A percentile compares a stretch with the other conserved stretches of the same genome.
Evolutionary conservation across 1,284 basidiomycete species (phyloP).

Genomic region (Waitea zeae): DNA sequence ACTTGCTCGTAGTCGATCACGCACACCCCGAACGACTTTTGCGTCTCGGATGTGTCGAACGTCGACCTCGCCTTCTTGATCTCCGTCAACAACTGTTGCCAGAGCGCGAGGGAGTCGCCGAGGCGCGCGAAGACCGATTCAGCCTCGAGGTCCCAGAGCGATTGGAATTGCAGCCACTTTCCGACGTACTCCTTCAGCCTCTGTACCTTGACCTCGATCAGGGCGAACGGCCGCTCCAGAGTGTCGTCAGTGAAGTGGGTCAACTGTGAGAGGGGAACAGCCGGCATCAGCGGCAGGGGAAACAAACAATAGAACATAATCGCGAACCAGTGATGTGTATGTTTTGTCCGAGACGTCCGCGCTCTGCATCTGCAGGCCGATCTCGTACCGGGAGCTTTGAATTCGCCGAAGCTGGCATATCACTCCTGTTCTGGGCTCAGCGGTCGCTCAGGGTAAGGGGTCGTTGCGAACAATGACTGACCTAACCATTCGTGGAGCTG

Average conservation of each 20-base stretch:
- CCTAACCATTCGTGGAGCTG: constrained; percentile 87
- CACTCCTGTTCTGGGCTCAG: constrained; percentile 29
- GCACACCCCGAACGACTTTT: constrained; percentile 83
- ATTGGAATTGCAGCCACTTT: constrained; percentile 99
- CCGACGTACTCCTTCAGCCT: constrained; percentile 82
- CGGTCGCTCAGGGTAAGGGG: background rate
- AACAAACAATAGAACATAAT: background rate
- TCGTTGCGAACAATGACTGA: constrained; percentile 12
- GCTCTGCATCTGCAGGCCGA: constrained; percentile 75
- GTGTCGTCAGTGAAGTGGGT: constrained; percentile 60
- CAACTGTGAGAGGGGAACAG: constrained; percentile 28
- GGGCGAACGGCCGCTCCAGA: constrained; percentile 67
- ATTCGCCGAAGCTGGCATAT: constrained; percentile 83
- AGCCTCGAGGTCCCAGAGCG: constrained; percentile 94
- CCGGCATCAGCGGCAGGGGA: too few relatives aligned
- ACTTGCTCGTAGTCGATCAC: constrained; percentile 97
- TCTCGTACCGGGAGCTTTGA: constrained; percentile 92
- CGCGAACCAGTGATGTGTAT: constrained; percentile 67
- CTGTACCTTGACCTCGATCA: constrained; percentile 81
- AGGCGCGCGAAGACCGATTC: constrained; percentile 92
- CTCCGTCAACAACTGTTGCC: constrained; percentile 91
- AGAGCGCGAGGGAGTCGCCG: constrained; percentile 81
- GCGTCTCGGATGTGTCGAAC: constrained; percentile 92
- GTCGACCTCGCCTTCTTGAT: constrained; percentile 94
- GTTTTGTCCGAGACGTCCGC: constrained; percentile 46